Evolutionary conservation across 129 eudicot genomes (phyloP), one percentile per base, ranked within the genome.

Genomic region (Escallonia herrerae): DNA sequence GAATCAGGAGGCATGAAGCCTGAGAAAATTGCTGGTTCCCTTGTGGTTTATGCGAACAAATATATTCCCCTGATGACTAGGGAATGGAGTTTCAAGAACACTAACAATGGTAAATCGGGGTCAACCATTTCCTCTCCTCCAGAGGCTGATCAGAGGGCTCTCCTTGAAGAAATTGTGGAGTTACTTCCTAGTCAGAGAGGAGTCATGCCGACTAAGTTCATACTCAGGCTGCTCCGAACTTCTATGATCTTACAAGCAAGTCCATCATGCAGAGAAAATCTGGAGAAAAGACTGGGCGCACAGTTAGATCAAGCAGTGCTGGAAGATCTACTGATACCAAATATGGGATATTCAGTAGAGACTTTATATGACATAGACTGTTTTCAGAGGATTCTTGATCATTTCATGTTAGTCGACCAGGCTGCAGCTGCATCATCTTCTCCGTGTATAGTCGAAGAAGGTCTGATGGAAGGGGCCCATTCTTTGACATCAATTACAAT

Each of bases 321-420:
- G 45, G 90, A 84, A 14, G 97, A 90, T 58, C 45, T 90, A 12
- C 50, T 90, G 50, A 76, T 90, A 56, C 93, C 97, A 2, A 90
- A 87, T 61, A 79, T 78, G 68, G 95, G 95, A 3, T 82, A 80
- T 40, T 63, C 79, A 0, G 83, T 72, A 33, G 97, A 86, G 59
- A 84, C 95, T 8, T 71, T 84, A 55, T 90, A 90, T 54, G 95
- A 90, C 47, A 70, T 87, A 0, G 97, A 84, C 56, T 90, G 93
- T 72, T 81, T 90, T 74, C 97, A 90, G 77, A 82, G 95, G 58
- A 87, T 90, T 72, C 75, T 90, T 3, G 97, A 87, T 49, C 80
- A 87, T 76, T 90, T 87, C 57, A 33, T 90, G 89, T 60, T 72
- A 43, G 55, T 64, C 58, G 87, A 82, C 5, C 80, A 74, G 72